These are phyloP conservation scores for Suhomyces kilbournensis DNA, from an alignment of 805 yeast genomes.

Conservation along the genomic window DNA sequence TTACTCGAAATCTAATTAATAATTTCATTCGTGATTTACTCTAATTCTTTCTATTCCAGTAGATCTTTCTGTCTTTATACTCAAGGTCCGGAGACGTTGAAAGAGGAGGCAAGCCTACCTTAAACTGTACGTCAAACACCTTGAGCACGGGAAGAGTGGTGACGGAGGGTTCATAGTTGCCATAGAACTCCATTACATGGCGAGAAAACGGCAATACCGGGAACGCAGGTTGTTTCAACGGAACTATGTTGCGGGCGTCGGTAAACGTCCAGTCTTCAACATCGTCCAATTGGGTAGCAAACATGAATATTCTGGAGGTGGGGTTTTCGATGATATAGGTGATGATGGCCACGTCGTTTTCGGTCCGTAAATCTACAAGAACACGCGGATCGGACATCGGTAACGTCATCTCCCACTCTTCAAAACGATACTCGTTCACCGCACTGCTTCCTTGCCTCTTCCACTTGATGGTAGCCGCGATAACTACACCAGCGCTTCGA, in stretches of 20 bases:
- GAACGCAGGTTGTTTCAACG: conserved; percentile 33
- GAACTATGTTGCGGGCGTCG: conserved; percentile 19
- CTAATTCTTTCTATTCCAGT: conserved; percentile 9
- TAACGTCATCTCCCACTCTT: conserved; percentile 50
- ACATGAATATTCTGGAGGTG: conserved; percentile 64
- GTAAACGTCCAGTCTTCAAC: conserved; percentile 24
- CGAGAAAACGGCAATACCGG: conserved; percentile 64
- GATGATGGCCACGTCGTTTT: conserved; percentile 23
- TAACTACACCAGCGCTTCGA: conserved; percentile 30
- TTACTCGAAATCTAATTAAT: neutral
- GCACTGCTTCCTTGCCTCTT: conserved; percentile 19
- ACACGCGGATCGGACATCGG: conserved; percentile 73
- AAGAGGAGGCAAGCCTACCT: conserved; percentile 53
- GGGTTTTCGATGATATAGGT: conserved; percentile 69
- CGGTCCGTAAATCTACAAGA: conserved; percentile 37
- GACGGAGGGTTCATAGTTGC: conserved; percentile 12
- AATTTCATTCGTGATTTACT: too few species aligned
- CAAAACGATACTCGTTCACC: conserved; percentile 28
- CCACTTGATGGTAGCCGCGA: conserved; percentile 30
- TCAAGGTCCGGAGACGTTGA: conserved; percentile 20
- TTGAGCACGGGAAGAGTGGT: conserved; percentile 56
- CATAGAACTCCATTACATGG: conserved; percentile 37
- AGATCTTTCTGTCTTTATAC: conserved; percentile 15
- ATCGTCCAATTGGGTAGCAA: conserved; percentile 40
- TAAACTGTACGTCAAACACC: conserved; percentile 67